Conservation (phyloP, 352 stramenopile species). For the Phytopythium kandeliae region DNA sequence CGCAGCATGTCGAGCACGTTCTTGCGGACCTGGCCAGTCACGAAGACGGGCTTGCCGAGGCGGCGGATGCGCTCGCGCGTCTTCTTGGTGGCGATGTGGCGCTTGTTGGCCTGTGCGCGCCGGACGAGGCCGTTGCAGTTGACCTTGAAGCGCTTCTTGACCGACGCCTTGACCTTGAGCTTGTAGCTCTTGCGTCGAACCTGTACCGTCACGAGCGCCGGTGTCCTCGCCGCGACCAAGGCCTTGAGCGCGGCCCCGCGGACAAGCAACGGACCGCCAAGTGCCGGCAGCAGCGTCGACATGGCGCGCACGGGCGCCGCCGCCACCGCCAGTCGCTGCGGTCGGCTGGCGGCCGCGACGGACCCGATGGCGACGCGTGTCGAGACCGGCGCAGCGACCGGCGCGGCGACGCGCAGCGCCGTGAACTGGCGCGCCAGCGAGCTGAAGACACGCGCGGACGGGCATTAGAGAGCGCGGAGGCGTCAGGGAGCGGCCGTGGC, state of each 20-base stretch:
- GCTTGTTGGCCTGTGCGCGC: slow-evolving; percentile 75
- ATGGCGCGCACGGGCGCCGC: slow-evolving; percentile 5
- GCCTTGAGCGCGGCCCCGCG: slow-evolving; percentile 12
- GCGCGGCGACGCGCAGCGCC: slow-evolving; percentile 29
- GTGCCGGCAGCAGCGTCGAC: slow-evolving; percentile 12
- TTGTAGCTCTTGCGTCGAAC: slow-evolving; percentile 74
- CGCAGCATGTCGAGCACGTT: slow-evolving; percentile 73
- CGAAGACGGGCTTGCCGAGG: slow-evolving; percentile 64
- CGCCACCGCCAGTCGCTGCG: slow-evolving; percentile 5
- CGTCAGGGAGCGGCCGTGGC: too few relatives aligned
- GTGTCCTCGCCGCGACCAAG: slow-evolving; percentile 24
- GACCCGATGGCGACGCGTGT: slow-evolving; percentile 19
- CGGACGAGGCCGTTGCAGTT: slow-evolving; percentile 79
- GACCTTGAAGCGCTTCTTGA: slow-evolving; percentile 84
- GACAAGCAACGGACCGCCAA: slow-evolving; percentile 19
- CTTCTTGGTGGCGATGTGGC: slow-evolving; percentile 84
- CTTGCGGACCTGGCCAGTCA: slow-evolving; percentile 75
- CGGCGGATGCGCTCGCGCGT: slow-evolving; percentile 71
- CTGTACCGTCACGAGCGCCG: slow-evolving; percentile 11
- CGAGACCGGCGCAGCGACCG: slow-evolving; percentile 16
- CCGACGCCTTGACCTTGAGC: slow-evolving; percentile 74
- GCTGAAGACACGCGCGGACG: slow-evolving; percentile 10
- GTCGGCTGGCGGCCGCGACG: slow-evolving; percentile 11
- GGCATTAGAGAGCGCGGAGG: not conserved
- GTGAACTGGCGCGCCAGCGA: slow-evolving; percentile 54